Base-by-base conservation (phyloP, 768 basidiomycete genomes). In the Termitomyces sp. region DNA sequence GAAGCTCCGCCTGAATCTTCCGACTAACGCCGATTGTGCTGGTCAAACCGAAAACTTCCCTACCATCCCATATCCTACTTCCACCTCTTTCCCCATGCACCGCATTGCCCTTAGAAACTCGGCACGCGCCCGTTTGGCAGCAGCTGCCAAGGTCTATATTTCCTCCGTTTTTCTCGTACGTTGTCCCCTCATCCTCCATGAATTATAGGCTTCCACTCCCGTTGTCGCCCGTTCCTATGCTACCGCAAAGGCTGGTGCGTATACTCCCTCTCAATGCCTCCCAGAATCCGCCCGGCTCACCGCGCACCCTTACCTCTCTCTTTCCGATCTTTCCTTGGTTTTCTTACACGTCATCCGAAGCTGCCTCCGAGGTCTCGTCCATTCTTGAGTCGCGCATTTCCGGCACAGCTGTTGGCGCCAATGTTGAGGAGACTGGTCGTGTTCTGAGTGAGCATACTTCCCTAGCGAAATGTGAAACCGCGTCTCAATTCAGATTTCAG, bases 331-430 rank as follows among this genome's bases (percentile, higher is more conserved):
- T 30, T 37, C 62, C 54, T 35, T 60, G 60, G 2, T 59, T 62
- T 63, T 55, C 58, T 71, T 65, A 70, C 69, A 72, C 71, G 68
- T 73, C 70, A 75, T 69, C 51, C 54, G 65, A 67, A 96, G 97
- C 94, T 71, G 97, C 96, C 64, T 96, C 95, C 67, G 97, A 99
- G 84, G 97, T 99, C 65, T 96, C 97, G 45, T 94, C 94, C 67
- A 98, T 99, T 78, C 86, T 99, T 70, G 97, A 99, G 83, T 89
- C 90, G 69, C 92, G 97, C 73, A 99, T 99, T 73, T 84, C 95
- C 63, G 97, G 96, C 72, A 83, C 91, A 63, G 78, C 89, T 64
- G 79, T 94, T 65, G 87, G 91, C 66, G 92, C 85, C 66, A 97
- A 98, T 72, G 93, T 98, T 69, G 94, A 98, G 79, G 97, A 99